Conservation (phyloP, 176 grass and related monocot genomes). For the Oryza meridionalis region DNA sequence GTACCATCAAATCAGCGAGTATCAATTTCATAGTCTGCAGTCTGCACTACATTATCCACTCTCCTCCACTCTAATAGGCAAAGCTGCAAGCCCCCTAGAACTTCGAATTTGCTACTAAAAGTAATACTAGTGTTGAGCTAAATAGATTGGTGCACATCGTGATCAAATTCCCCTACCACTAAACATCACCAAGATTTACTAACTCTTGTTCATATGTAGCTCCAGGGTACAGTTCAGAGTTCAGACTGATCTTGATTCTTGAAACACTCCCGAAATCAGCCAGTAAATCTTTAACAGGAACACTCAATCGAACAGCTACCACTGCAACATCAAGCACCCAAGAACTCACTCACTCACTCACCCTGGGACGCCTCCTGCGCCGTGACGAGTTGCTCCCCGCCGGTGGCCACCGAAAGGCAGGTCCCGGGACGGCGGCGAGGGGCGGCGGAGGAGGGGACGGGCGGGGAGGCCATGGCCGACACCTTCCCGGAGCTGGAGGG, state of each 20-base stretch:
- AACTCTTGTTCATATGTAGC: not conserved
- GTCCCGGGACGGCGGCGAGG: slow-evolving; percentile 1
- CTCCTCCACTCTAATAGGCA: no score
- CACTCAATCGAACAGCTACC: not conserved
- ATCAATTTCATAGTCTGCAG: not conserved
- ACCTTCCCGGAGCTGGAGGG: slow-evolving; percentile 30
- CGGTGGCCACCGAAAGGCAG: slow-evolving; percentile 39
- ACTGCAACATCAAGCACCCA: not conserved
- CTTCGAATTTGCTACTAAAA: not conserved
- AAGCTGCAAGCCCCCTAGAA: not conserved
- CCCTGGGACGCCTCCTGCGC: slow-evolving; percentile 44
- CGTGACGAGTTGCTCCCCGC: slow-evolving; percentile 47
- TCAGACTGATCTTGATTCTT: not conserved
- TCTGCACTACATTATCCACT: not conserved
- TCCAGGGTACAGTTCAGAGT: not conserved
- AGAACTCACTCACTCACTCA: slow-evolving; percentile 37
- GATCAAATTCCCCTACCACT: not conserved
- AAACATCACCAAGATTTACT: slow-evolving; percentile 15
- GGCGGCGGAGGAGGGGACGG: not conserved
- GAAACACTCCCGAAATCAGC: not conserved
- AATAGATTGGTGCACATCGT: no score
- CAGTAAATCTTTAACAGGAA: not conserved
- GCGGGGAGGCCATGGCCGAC: not conserved
- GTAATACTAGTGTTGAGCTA: not conserved
- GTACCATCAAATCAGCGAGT: not conserved